These are phyloP conservation scores for Cryptosporidium canis DNA, from an alignment of 169 alveolate species.

Conservation along the genomic window DNA sequence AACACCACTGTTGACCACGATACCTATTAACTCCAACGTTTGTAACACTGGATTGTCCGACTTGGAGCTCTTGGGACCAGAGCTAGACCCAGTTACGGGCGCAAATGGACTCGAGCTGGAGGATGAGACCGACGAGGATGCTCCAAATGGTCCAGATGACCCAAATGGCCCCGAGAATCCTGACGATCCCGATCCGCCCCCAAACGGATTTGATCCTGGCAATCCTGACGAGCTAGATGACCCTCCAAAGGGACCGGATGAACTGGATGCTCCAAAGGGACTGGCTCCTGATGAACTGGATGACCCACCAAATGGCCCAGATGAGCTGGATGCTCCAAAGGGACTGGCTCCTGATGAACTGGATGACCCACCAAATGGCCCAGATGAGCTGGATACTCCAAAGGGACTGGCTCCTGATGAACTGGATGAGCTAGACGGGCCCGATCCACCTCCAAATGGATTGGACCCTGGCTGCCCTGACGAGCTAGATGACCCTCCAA, in stretches of 20 bases:
- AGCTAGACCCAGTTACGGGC: background rate
- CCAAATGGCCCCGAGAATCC: too few species aligned
- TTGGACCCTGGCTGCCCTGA: background rate
- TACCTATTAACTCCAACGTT: conserved; percentile 48
- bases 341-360: too few species aligned
- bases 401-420: too few species aligned
- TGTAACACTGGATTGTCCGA: conserved; percentile 13
- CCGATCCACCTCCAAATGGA: too few species aligned
- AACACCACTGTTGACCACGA: conserved; percentile 57
- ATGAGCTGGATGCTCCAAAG: too few species aligned
- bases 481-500: background rate
- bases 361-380: too few species aligned
- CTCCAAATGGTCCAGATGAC: too few species aligned
- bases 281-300: too few species aligned
- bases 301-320: background rate
- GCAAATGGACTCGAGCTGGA: background rate
- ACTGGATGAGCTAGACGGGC: too few species aligned
- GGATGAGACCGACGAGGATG: too few species aligned
- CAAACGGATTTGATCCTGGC: background rate
- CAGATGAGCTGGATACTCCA: too few species aligned
- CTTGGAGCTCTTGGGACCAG: background rate
- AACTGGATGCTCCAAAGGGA: background rate
- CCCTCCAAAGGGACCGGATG: background rate
- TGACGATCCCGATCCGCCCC: too few species aligned
- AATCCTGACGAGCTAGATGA: background rate